Conservation (phyloP, 306 rosid species). For the Lablab purpureus region DNA sequence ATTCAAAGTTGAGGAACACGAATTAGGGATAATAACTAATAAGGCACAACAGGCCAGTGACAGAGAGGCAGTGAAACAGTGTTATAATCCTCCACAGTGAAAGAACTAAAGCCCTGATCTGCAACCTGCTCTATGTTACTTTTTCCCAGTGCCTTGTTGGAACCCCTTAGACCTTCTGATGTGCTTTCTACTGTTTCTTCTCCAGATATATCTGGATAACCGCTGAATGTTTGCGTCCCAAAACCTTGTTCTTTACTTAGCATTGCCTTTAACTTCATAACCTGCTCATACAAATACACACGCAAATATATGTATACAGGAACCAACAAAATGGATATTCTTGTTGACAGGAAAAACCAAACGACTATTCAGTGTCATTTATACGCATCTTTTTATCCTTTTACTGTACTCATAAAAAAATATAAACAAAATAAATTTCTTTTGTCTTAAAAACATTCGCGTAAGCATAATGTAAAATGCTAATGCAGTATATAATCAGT, state of each 20-base stretch:
- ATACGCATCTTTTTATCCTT: not conserved
- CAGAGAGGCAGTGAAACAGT: conserved; percentile 52
- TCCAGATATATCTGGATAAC: conserved; percentile 60
- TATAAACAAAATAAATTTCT: not conserved
- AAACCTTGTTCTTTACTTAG: conserved; percentile 54
- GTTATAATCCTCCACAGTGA: conserved; percentile 66
- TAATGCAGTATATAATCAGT: not conserved
- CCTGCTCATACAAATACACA: conserved; percentile 44
- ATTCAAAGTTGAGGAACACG: not conserved
- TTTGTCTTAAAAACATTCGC: not conserved
- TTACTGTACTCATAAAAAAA: not conserved
- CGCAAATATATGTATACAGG: not conserved
- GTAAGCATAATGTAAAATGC: not conserved
- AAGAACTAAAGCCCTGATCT: conserved; percentile 50
- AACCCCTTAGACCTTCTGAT: conserved; percentile 50
- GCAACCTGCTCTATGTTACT: conserved; percentile 46
- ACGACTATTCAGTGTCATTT: not conserved
- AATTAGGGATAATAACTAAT: conserved; percentile 55
- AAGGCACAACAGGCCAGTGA: conserved; percentile 57
- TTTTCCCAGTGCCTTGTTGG: conserved; percentile 49
- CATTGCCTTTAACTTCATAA: conserved; percentile 62
- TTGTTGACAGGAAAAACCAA: not conserved
- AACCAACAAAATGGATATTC: not conserved
- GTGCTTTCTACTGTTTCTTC: conserved; percentile 72
- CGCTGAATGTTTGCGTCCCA: conserved; percentile 57